Base-by-base conservation (phyloP, 192 early-diverging fungal species). In the Backusella liffmaniae region DNA sequence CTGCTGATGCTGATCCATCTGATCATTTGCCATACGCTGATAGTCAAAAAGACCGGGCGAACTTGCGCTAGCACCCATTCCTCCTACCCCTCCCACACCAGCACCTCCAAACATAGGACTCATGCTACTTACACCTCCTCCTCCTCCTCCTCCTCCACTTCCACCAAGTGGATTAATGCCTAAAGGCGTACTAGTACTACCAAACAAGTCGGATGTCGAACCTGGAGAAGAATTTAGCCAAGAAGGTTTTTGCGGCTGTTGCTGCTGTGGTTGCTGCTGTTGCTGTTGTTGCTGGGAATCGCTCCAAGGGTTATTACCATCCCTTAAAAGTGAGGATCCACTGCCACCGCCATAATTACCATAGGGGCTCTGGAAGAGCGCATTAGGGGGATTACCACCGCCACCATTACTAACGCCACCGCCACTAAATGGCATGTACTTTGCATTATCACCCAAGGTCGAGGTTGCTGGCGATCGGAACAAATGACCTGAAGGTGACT, bases 1-100 rank as follows among this genome's bases (percentile, higher is more conserved):
- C 37, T 82, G 77, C 30, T 80, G 79, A 21, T 80, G 79, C 59
- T 80, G 70, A 32, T 88, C 85, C 26, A 86, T 41, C 35, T 88
- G 72, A 34, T 67, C 75, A 35, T 70, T 76, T 18, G 69, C 41
- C 21, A 44, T 34, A 13, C 75, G 41, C 21, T 76, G 75, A 46
- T 76, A 76, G 37, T 76, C 75, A 30, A 76, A 76, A n/a, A 76
- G 32, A 21, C 68, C 67, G 16, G 75, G 75, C 12, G 75, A 76
- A 12, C 36, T 70, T 32, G 70, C 53, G 37, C 62, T 34, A 70
- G 51, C 9, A 3, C 21, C 56, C 56, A 62, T 66, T 6, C 73
- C 53, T 30, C 72, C 73, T 13, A 74, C 34, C 4, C 56, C 56
- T 37, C 73, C 73, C 26, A 74, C 36, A 5, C 35, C 49, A 34